A percentile compares a stretch with the other conserved stretches of the same genome.
phyloP scores from a whole-genome alignment of 176 grass and related monocot genomes.

The Dactylis glomerata region DNA sequence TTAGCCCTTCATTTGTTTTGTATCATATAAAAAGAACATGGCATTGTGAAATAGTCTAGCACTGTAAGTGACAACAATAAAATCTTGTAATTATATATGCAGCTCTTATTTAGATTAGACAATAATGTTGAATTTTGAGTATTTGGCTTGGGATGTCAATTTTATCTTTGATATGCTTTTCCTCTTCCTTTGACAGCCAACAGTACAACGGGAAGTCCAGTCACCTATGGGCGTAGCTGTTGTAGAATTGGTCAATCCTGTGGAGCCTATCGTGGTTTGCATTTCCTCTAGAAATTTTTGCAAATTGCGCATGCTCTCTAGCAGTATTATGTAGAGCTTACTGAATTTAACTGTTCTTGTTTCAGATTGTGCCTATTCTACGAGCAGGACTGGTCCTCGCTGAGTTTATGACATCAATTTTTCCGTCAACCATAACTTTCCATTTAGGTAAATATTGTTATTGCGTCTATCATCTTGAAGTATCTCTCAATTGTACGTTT shows the following conservation, averaged over 20 bases:
- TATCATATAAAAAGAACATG: neutral
- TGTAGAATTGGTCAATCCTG: slow-evolving; percentile 55
- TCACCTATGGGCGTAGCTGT: slow-evolving; percentile 43
- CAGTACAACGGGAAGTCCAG: slow-evolving; percentile 40
- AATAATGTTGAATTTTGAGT: neutral
- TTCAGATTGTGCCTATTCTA: slow-evolving; percentile 70
- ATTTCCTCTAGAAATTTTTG: neutral
- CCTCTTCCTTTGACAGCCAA: slow-evolving; percentile 37
- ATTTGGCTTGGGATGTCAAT: neutral
- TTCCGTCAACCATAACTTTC: slow-evolving; percentile 65
- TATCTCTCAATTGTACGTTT: neutral
- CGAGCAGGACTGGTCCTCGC: slow-evolving; percentile 67
- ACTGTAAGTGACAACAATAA: neutral
- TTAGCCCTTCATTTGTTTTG: neutral
- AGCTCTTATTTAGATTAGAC: neutral
- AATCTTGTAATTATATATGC: neutral
- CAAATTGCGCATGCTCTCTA: neutral
- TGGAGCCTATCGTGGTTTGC: slow-evolving; percentile 64
- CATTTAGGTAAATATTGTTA: slow-evolving; percentile 51
- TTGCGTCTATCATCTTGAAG: neutral
- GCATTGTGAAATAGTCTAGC: neutral
- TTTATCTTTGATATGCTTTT: neutral
- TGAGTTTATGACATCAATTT: slow-evolving; percentile 58
- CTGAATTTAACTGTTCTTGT: neutral
- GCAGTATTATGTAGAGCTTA: neutral